These are phyloP conservation scores for Neonectria hederae DNA, from an alignment of 2,329 filamentous ascomycete genomes.

Conservation along the genomic window DNA sequence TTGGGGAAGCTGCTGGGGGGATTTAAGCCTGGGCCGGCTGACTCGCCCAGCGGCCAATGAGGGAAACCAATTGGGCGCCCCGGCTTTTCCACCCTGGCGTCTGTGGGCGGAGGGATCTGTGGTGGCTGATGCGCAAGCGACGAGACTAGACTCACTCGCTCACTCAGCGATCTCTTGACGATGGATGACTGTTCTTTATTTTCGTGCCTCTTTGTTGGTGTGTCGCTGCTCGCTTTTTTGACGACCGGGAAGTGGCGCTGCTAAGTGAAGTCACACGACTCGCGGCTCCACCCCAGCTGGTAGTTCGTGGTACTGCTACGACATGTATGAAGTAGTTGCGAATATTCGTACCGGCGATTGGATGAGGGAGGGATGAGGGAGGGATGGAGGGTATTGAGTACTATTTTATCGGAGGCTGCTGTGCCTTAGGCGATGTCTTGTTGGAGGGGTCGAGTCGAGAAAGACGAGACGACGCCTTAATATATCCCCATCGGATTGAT, in stretches of 20 bases:
- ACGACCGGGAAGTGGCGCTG: neutral
- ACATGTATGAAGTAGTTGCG: neutral
- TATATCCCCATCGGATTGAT: neutral
- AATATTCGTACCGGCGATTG: neutral
- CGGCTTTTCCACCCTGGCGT: constrained; percentile 6
- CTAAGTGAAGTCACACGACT: constrained; percentile 6
- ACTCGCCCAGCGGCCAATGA: constrained; percentile 20
- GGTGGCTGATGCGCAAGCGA: constrained; percentile 1
- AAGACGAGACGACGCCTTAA: neutral
- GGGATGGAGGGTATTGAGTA: neutral
- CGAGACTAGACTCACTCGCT: no score
- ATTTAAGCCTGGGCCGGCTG: constrained; percentile 8
- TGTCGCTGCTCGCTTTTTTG: neutral
- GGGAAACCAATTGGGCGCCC: constrained; percentile 17
- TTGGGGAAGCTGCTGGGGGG: neutral
- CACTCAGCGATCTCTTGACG: neutral
- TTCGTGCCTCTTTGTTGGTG: neutral
- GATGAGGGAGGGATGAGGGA: neutral
- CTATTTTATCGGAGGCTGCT: neutral
- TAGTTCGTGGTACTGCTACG: neutral
- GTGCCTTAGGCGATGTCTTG: neutral
- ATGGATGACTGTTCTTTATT: neutral
- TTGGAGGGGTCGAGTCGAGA: neutral
- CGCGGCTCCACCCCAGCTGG: constrained; percentile 2
- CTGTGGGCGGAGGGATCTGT: neutral